Conservation (phyloP, 2,329 filamentous ascomycete species). For the Cordyceps cateniannulata region DNA sequence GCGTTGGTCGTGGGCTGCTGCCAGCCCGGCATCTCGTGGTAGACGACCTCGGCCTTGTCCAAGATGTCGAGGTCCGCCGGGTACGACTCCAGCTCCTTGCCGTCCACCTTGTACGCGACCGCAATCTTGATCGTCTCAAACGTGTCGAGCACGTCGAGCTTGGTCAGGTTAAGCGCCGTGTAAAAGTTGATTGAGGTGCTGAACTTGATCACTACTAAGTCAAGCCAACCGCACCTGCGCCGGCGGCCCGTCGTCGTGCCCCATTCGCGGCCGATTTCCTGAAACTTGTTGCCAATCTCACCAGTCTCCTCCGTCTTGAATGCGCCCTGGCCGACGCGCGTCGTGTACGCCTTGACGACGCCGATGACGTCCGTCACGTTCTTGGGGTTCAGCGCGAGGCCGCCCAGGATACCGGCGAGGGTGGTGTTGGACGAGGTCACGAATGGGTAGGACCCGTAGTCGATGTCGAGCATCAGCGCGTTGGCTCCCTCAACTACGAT, state of each 20-base stretch:
- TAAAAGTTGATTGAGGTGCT: conserved; percentile 59
- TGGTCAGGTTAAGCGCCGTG: conserved; percentile 53
- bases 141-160: conserved; percentile 55
- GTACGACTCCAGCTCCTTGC: conserved; percentile 41
- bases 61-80: conserved; percentile 56
- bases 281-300: conserved; percentile 39
- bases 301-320: conserved; percentile 57
- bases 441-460: conserved; percentile 36
- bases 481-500: conserved; percentile 63
- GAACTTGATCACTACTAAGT: conserved; percentile 64
- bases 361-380: conserved; percentile 53
- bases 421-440: conserved; percentile 9
- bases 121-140: conserved; percentile 71
- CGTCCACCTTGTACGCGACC: conserved; percentile 54
- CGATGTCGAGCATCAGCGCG: conserved; percentile 59
- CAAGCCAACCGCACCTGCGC: conserved; percentile 54
- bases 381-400: conserved; percentile 53
- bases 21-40: conserved; percentile 66
- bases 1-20: conserved; percentile 54
- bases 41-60: conserved; percentile 55
- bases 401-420: conserved; percentile 50
- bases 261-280: conserved; percentile 39
- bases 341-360: conserved; percentile 35
- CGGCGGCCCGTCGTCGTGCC: conserved; percentile 50
- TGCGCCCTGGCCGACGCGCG: conserved; percentile 54